Percentiles rank a stretch among this genome's conserved stretches.
Conservation (phyloP, 2,329 filamentous ascomycete species). For the Xylariaceae sp. region DNA sequence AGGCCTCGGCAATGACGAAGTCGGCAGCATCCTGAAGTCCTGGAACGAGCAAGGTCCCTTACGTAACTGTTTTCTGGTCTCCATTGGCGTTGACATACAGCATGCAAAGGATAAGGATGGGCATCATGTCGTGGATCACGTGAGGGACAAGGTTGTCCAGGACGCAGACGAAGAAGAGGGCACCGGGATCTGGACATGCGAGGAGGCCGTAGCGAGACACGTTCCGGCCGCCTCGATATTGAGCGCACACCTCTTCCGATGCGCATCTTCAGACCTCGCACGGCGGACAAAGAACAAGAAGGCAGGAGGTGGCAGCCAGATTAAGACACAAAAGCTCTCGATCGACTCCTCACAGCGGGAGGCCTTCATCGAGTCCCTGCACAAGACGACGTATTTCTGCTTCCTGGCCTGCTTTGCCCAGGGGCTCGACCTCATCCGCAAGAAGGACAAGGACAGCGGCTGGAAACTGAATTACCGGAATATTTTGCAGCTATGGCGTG, state of each 20-base stretch:
- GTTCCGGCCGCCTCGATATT: slow-evolving; percentile 61
- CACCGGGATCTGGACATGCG: slow-evolving; percentile 61
- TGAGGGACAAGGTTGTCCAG: slow-evolving; percentile 67
- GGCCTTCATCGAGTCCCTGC: slow-evolving; percentile 51
- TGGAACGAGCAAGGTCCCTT: slow-evolving; percentile 59
- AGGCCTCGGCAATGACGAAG: slow-evolving; percentile 53
- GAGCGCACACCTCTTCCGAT: slow-evolving; percentile 55
- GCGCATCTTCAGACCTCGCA: slow-evolving; percentile 56
- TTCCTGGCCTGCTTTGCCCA: slow-evolving; percentile 61
- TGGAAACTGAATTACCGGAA: slow-evolving; percentile 52
- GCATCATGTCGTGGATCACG: slow-evolving; percentile 51
- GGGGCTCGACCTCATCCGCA: slow-evolving; percentile 59
- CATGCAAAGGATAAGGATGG: slow-evolving; percentile 39
- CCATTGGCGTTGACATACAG: slow-evolving; percentile 58
- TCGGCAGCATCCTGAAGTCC: slow-evolving; percentile 51
- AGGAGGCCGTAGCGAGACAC: slow-evolving; percentile 56
- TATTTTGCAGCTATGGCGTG: slow-evolving; percentile 59
- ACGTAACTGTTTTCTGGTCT: slow-evolving; percentile 53
- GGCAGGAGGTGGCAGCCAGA: slow-evolving; percentile 34
- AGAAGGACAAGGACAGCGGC: slow-evolving; percentile 50
- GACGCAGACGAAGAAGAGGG: slow-evolving; percentile 62
- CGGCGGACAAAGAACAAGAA: slow-evolving; percentile 49
- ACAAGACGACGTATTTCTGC: slow-evolving; percentile 55
- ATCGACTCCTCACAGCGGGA: slow-evolving; percentile 29
- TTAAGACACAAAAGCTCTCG: slow-evolving; percentile 19